Evolutionary conservation across 257 asterid species (phyloP), one percentile per base, ranked within the genome.

Genomic region (Solanum virginianum): DNA sequence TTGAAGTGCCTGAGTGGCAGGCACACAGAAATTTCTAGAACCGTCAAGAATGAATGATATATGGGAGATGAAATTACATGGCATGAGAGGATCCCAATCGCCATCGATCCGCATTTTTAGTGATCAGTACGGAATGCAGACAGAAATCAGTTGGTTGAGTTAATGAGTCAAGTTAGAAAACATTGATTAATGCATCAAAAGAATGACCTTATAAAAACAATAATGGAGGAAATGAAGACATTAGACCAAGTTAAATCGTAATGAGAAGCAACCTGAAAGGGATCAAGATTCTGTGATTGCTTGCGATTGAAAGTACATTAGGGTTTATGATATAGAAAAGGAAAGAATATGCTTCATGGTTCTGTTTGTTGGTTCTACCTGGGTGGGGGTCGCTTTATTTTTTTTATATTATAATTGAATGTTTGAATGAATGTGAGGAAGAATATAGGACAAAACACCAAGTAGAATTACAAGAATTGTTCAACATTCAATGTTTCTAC

Each of bases 1-100:
- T 86, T 91, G 92, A 88, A 95, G 88, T 15, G 92, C 95, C 80
- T 85, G 86, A 87, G 91, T 94, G 70, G 98, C 98, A 70, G 92
- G 94, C 57, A 87, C 88, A 82, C 71, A 88, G 16, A 92, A 84
- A 85, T 89, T 85, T 87, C 92, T 92, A 7, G 98, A 91, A 89
- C 88, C 86, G 83, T 92, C 93, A 62, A 92, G 79, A 59, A 96
- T 85, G 6, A 93, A 89, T 41, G 90, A 77, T 80, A 96, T 66
- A 74, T 89, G 90, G 63, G 92, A 87, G 82, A 94, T 87, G 88
- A 88, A 90, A 74, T 93, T 89, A 60, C 87, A 91, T 3, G 97
- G 93, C 55, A 92, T 83, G 82, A 96, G 89, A 75, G 97, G 96
- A 87, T 91, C 90, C 81, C 93, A 91, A 80, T 92, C 90, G 22